These are phyloP conservation scores for Mycosphaerella arachidis DNA, from an alignment of 2,329 filamentous ascomycete genomes.

Conservation along the genomic window DNA sequence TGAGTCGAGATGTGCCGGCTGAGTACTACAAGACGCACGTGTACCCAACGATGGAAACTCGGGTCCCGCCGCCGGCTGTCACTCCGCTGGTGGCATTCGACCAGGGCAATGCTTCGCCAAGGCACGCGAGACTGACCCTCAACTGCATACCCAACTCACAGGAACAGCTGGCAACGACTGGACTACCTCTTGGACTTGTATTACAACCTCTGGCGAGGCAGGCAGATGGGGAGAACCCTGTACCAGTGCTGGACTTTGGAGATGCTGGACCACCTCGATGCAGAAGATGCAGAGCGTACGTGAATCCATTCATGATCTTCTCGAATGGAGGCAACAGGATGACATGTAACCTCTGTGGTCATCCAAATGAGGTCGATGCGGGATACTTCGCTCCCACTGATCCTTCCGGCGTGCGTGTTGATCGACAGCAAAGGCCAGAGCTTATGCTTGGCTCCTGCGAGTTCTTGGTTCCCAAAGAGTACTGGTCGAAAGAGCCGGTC, in stretches of 20 bases:
- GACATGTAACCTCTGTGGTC: slow-evolving; percentile 96
- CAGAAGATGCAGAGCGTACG: slow-evolving; percentile 87
- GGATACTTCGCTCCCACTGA: slow-evolving; percentile 94
- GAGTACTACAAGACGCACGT: slow-evolving; percentile 81
- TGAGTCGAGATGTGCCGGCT: slow-evolving; percentile 75
- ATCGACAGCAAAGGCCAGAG: slow-evolving; percentile 84
- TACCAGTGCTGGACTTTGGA: slow-evolving; percentile 93
- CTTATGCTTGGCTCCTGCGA: slow-evolving; percentile 89
- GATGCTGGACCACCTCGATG: slow-evolving; percentile 86
- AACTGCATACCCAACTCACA: slow-evolving; percentile 85
- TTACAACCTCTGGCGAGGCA: slow-evolving; percentile 82
- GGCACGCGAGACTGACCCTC: slow-evolving; percentile 83
- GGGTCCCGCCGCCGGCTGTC: slow-evolving; percentile 81
- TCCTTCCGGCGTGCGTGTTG: slow-evolving; percentile 78
- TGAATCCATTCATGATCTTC: slow-evolving; percentile 99
- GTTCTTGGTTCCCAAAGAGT: slow-evolving; percentile 95
- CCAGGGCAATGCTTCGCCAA: slow-evolving; percentile 93
- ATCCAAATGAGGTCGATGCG: slow-evolving; percentile 86
- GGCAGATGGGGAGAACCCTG: slow-evolving; percentile 76
- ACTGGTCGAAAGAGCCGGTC: slow-evolving; percentile 92
- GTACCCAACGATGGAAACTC: slow-evolving; percentile 93
- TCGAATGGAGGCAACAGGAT: slow-evolving; percentile 90
- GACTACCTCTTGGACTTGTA: slow-evolving; percentile 78
- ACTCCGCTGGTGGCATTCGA: slow-evolving; percentile 91
- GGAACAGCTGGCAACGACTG: slow-evolving; percentile 75